Evolutionary conservation across 2,329 filamentous ascomycete genomes (phyloP).

Genomic region (Monosporascus sp.): DNA sequence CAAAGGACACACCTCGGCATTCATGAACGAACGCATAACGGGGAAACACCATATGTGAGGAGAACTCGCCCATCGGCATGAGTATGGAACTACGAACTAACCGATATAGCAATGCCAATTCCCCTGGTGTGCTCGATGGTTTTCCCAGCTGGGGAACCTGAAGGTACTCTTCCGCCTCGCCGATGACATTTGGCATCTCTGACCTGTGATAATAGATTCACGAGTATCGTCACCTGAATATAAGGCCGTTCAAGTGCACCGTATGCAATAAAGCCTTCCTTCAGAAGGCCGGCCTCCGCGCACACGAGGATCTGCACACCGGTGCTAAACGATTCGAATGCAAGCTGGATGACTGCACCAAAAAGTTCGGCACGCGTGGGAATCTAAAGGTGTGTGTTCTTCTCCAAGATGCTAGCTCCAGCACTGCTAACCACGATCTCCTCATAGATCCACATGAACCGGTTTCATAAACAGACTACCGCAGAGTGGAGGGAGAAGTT

Average conservation of each 20-base stretch:
- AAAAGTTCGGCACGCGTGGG: constrained; percentile 83
- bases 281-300: constrained; percentile 70
- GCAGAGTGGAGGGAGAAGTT: constrained; percentile 66
- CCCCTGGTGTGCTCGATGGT: constrained; percentile 68
- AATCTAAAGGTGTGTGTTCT: constrained; percentile 70
- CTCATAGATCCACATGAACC: constrained; percentile 66
- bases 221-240: constrained; percentile 79
- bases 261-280: constrained; percentile 78
- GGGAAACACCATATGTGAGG: constrained; percentile 83
- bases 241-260: constrained; percentile 76
- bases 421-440: neutral
- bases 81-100: constrained; percentile 14
- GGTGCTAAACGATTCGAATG: constrained; percentile 75
- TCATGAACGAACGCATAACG: constrained; percentile 82
- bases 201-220: constrained; percentile 56
- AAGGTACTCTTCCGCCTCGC: constrained; percentile 51
- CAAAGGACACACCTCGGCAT: constrained; percentile 94
- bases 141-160: constrained; percentile 86
- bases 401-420: neutral
- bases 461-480: constrained; percentile 77
- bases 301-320: constrained; percentile 73
- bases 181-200: constrained; percentile 4
- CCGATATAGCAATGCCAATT: constrained; percentile 55
- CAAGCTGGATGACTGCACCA: constrained; percentile 75
- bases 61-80: constrained; percentile 4